Percentiles rank a stretch among this genome's conserved stretches.
phyloP scores from a whole-genome alignment of 441 rosid species.

The Corymbia calophylla region DNA sequence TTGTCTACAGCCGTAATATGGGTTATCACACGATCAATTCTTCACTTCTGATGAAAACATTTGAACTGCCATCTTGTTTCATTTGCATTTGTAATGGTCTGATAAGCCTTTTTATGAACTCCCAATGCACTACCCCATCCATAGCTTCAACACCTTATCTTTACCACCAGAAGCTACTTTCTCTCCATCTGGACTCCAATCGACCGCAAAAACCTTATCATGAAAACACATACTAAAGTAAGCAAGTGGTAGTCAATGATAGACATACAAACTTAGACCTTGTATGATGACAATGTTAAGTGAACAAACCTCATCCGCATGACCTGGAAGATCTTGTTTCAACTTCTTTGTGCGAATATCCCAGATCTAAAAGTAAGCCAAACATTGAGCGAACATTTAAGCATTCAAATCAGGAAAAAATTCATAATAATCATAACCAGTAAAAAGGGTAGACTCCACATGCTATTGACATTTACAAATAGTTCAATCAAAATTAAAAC shows the following conservation, averaged over 20 bases:
- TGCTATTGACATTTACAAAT: neutral
- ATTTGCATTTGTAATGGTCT: neutral
- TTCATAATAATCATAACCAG: neutral
- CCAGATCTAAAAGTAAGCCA: conserved; percentile 50
- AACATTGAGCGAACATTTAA: neutral
- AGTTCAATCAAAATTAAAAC: neutral
- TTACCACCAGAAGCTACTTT: conserved; percentile 97
- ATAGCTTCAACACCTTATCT: conserved; percentile 81
- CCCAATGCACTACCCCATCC: conserved; percentile 64
- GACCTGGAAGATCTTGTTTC: conserved; percentile 98
- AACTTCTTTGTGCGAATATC: conserved; percentile 68
- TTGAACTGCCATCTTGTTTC: neutral
- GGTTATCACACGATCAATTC: neutral
- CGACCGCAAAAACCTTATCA: conserved; percentile 75
- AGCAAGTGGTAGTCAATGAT: neutral
- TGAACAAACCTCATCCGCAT: conserved; percentile 76
- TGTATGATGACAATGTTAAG: neutral
- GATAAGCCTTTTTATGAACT: neutral
- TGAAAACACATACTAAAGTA: neutral
- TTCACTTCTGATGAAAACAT: neutral
- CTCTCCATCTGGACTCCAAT: conserved; percentile 99
- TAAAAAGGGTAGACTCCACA: neutral
- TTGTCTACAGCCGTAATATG: neutral
- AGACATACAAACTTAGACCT: neutral
- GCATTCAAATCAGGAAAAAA: neutral